Evolutionary conservation across 2,329 filamentous ascomycete genomes (phyloP).

Genomic region (Lojkania enalia): DNA sequence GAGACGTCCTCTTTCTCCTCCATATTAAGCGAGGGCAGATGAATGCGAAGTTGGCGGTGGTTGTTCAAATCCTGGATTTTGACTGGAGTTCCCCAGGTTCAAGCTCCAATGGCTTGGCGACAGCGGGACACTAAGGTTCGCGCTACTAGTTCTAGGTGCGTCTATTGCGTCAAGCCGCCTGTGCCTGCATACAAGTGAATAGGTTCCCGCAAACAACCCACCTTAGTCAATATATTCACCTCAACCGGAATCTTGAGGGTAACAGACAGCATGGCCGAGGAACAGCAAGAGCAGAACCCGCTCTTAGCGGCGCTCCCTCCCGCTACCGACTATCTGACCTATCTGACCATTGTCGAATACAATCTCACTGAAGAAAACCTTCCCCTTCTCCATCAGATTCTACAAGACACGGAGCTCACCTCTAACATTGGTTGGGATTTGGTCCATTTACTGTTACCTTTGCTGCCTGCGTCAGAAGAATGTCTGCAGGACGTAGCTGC

Average conservation of each 20-base stretch:
- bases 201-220: no score
- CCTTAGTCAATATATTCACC: no score
- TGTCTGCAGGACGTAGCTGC: conserved; percentile 76
- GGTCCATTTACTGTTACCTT: conserved; percentile 71
- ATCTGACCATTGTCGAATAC: conserved; percentile 76
- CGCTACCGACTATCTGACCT: conserved; percentile 71
- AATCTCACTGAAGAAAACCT: conserved; percentile 69
- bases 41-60: not conserved
- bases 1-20: conserved; percentile 76
- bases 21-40: conserved; percentile 58
- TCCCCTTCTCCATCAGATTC: conserved; percentile 67
- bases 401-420: conserved; percentile 69
- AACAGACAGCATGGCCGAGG: conserved; percentile 34
- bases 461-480: conserved; percentile 66
- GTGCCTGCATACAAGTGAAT: no score
- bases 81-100: not conserved
- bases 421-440: conserved; percentile 84
- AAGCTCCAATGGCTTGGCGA: not conserved
- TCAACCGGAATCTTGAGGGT: no score
- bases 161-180: no score
- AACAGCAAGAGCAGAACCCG: conserved; percentile 47
- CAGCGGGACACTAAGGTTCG: conserved; percentile 1
- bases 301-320: conserved; percentile 63
- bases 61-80: not conserved
- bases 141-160: conserved; percentile 3